phyloP scores from a whole-genome alignment of 352 stramenopile species.

The Phytophthora chlamydospora region DNA sequence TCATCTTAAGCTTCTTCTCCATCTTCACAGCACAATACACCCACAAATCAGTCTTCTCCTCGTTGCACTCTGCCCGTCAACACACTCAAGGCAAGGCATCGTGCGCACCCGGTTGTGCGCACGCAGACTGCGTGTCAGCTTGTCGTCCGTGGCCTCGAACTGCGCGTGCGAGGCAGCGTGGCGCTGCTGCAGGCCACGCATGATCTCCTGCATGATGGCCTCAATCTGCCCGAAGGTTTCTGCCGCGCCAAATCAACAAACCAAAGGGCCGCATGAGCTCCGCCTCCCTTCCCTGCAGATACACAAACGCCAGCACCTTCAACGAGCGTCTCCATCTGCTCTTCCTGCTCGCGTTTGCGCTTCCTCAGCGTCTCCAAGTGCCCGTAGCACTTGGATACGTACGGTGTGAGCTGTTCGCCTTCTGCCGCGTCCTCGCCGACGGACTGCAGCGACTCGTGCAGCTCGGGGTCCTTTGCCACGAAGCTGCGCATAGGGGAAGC shows the following conservation, averaged over 20 bases:
- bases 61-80: not conserved
- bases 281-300: not conserved
- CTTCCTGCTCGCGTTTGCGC: constrained; percentile 61
- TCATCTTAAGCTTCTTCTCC: constrained; percentile 65
- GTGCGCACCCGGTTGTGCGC: constrained; percentile 44
- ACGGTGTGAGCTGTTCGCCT: constrained; percentile 41
- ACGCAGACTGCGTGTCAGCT: constrained; percentile 33
- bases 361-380: constrained; percentile 49
- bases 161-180: constrained; percentile 41
- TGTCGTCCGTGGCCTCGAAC: constrained; percentile 40
- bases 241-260: constrained; percentile 8
- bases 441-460: constrained; percentile 1
- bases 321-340: constrained; percentile 57
- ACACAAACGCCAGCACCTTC: constrained; percentile 35
- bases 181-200: constrained; percentile 41
- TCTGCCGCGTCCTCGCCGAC: constrained; percentile 12
- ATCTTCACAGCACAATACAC: constrained; percentile 31
- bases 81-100: not conserved
- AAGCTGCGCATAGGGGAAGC: constrained; percentile 11
- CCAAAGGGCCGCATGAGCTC: constrained; percentile 8
- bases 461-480: constrained; percentile 5
- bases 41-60: not conserved
- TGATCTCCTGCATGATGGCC: constrained; percentile 49
- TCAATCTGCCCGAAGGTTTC: constrained; percentile 53
- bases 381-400: constrained; percentile 50